A percentile compares a stretch with the other conserved stretches of the same genome.
Evolutionary conservation across 2,329 filamentous ascomycete genomes (phyloP).

Genomic region (Diaporthe batatas): DNA sequence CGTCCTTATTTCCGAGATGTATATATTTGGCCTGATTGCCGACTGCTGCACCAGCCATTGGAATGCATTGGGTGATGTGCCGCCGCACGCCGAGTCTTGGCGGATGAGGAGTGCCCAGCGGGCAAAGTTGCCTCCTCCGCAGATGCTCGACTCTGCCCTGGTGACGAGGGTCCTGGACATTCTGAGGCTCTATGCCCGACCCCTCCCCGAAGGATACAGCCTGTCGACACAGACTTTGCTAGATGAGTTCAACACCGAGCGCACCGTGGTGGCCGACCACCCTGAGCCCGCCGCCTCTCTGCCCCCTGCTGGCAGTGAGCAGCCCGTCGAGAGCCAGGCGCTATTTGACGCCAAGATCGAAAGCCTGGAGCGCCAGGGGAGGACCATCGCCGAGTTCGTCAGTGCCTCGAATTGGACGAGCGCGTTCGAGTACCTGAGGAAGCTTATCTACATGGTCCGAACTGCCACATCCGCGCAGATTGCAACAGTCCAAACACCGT

Average conservation of each 20-base stretch:
- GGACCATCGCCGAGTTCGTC: constrained; percentile 72
- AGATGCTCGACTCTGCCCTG: constrained; percentile 63
- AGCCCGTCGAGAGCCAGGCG: constrained; percentile 51
- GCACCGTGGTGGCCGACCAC: constrained; percentile 50
- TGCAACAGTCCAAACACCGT: constrained; percentile 53
- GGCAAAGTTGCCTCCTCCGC: constrained; percentile 50
- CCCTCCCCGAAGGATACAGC: constrained; percentile 69
- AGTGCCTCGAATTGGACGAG: constrained; percentile 74
- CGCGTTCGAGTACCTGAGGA: constrained; percentile 70
- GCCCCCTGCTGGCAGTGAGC: constrained; percentile 48
- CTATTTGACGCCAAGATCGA: constrained; percentile 54
- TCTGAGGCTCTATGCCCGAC: constrained; percentile 69
- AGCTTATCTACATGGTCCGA: constrained; percentile 64
- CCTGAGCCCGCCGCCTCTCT: constrained; percentile 47
- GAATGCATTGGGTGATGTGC: constrained; percentile 52
- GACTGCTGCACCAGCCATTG: constrained; percentile 76
- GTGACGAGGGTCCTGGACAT: constrained; percentile 68
- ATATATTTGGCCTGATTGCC: constrained; percentile 72
- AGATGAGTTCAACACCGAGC: constrained; percentile 61
- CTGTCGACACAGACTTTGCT: constrained; percentile 70
- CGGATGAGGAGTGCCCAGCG: constrained; percentile 40
- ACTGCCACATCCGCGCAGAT: constrained; percentile 57
- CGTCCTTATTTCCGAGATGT: constrained; percentile 74
- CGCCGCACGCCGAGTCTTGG: constrained; percentile 24
- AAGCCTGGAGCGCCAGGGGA: constrained; percentile 68